Evolutionary conservation across 805 yeast species (phyloP), one percentile per base, ranked within the genome.

Genomic region (Wickerhamiella kurtzmanii): DNA sequence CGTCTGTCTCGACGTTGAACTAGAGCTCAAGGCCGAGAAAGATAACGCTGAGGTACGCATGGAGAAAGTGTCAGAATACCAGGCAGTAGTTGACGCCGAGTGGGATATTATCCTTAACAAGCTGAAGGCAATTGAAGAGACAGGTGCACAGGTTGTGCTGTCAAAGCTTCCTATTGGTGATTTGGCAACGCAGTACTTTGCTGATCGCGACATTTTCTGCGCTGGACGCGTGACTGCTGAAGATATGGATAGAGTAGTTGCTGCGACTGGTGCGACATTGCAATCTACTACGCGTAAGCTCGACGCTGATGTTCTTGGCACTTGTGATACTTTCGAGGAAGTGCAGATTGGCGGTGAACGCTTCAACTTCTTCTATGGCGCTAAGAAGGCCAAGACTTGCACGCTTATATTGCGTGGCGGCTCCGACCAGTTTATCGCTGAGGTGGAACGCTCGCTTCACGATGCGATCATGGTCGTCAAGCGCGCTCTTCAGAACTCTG

Each of bases 401-500:
- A 92, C 99, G 2, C 71, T 92, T 56, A 71, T 92, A 37, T 72
- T 92, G 60, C 79, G 99, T 66, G 98, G 99, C 54, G 97, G 98
- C 53, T 95, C 97, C 20, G 96, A 89, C 60, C 98, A 92, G 71
- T 94, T 92, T 37, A 80, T 92, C 60, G 96, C 95, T 47, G 98
- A 92, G 70, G 96, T 94, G 21, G 98, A 92, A 65, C 77, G 98
- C 67, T 89, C 96, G 1, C 72, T 92, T 55, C 97, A 92, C 61
- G 99, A 92, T 68, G 98, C 98, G 44, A 86, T 92, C 44, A 89
- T 89, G 98, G 88, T 92, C 63, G 97, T 89, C 41, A 89, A 88
- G 68, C 76, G 98, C 58, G 94, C 97, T 1, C 77, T 92, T 38
- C 80, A 83, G 60, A 88, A 88, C 62, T 82, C 79, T 60, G 69